Evolutionary conservation across 768 basidiomycete genomes (phyloP).

Genomic region (Collybiopsis luxurians): DNA sequence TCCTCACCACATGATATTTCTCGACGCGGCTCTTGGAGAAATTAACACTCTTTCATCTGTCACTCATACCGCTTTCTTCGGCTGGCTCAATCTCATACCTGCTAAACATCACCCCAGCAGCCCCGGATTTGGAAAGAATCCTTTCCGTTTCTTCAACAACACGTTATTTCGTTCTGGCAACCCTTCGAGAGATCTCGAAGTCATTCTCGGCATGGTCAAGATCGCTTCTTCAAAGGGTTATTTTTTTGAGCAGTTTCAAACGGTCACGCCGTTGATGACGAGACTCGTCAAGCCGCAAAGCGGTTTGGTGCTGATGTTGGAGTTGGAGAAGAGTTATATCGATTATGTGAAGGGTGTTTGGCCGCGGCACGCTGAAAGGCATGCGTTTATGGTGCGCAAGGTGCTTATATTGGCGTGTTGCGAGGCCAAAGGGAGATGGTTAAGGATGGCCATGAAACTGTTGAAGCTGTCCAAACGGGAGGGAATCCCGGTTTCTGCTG

Average conservation of each 20-base stretch:
- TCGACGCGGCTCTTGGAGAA: constrained; percentile 6
- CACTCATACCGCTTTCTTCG: not conserved
- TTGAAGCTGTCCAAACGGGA: not conserved
- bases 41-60: constrained; percentile 3
- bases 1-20: constrained; percentile 2
- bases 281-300: not conserved
- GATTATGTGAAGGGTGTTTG: not conserved
- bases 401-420: not conserved
- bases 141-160: not conserved
- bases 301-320: not conserved
- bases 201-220: not conserved
- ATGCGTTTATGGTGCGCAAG: not conserved
- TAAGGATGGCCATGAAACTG: not conserved
- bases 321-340: not conserved
- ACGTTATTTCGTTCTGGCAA: not conserved
- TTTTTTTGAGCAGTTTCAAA: not conserved
- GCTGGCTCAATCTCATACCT: not conserved
- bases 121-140: not conserved
- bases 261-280: not conserved
- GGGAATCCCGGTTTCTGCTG: not conserved
- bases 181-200: not conserved
- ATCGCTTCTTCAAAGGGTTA: constrained; percentile 6
- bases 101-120: not conserved
- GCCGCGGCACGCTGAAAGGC: not conserved
- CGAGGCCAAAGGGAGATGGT: not conserved